Evolutionary conservation across 768 basidiomycete species (phyloP), one percentile per base, ranked within the genome.

Genomic region (Cytidiella melzeri): DNA sequence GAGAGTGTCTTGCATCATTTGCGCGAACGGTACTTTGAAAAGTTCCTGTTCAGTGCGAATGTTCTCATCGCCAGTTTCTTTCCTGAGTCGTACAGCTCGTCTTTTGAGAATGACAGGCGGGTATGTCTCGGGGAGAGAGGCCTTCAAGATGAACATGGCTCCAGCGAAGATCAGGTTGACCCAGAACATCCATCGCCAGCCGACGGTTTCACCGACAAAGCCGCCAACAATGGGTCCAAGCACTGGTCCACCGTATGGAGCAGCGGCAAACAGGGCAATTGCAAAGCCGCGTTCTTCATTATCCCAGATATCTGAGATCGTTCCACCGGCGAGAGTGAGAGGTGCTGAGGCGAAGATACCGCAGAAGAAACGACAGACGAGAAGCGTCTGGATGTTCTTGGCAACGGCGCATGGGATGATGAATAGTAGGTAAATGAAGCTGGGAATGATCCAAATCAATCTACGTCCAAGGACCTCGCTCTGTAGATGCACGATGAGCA

Each of bases 171-270:
- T 69, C 61, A 72, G 66, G 39, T 55, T 40, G 23, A 64, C 66
- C 66, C 67, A 69, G 43, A 67, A 52, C 25, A 69, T 66, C 66
- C 66, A 67, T 7, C 67, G 60, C 68, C 67, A 68, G 19, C 72
- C 72, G 28, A 70, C 48, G 34, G 57, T 65, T 50, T 72, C 69
- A 12, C 71, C 67, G 47, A 74, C 71, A 45, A 70, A 70, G 11
- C 73, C 73, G 44, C 74, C 76, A 19, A 75, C 67, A 46, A 79
- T 71, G 5, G 76, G 83, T 2, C 81, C 81, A 25, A 77, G 40
- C 0, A 76, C 68, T 6, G 73, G 73, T 20, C 69, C 72, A 1
- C 69, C 62, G 57, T 73, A 74, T 0, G 71, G 70, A 5, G 69
- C 68, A 1, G 71, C 64, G 5, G 69, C 67, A 52, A 73, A 74